Evolutionary conservation across 2,329 filamentous ascomycete species (phyloP).

Genomic region (Ophiocordyceps camponoti-floridani): DNA sequence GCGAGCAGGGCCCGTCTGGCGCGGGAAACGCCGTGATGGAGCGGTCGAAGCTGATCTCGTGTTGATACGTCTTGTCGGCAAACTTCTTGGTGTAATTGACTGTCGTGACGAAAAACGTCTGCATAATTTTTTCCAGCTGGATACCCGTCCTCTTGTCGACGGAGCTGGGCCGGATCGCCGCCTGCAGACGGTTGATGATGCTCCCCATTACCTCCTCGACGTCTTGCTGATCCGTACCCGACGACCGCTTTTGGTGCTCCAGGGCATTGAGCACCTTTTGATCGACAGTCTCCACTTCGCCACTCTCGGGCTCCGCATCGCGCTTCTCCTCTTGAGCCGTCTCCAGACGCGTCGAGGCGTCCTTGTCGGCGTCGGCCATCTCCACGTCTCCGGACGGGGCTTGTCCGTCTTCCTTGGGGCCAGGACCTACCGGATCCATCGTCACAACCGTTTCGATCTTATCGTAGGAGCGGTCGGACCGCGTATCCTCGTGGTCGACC

Average conservation of each 20-base stretch:
- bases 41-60: constrained; percentile 37
- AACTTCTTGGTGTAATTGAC: constrained; percentile 41
- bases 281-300: constrained; percentile 20
- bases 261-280: constrained; percentile 25
- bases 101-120: constrained; percentile 46
- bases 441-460: constrained; percentile 10
- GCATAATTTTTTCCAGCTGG: constrained; percentile 65
- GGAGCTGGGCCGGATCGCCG: constrained; percentile 59
- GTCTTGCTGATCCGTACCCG: constrained; percentile 64
- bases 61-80: constrained; percentile 20
- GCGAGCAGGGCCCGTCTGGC: constrained; percentile 31
- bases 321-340: background rate
- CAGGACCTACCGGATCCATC: background rate
- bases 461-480: constrained; percentile 16
- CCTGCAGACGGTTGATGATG: constrained; percentile 77
- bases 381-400: constrained; percentile 1
- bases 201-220: constrained; percentile 92
- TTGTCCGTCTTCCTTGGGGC: background rate
- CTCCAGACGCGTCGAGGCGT: background rate
- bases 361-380: constrained; percentile 1
- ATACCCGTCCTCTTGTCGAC: constrained; percentile 46
- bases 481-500: constrained; percentile 23
- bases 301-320: background rate
- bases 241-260: constrained; percentile 26
- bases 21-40: constrained; percentile 43